phyloP scores from a whole-genome alignment of 257 asterid genomes.

The Solanum chmielewskii region DNA sequence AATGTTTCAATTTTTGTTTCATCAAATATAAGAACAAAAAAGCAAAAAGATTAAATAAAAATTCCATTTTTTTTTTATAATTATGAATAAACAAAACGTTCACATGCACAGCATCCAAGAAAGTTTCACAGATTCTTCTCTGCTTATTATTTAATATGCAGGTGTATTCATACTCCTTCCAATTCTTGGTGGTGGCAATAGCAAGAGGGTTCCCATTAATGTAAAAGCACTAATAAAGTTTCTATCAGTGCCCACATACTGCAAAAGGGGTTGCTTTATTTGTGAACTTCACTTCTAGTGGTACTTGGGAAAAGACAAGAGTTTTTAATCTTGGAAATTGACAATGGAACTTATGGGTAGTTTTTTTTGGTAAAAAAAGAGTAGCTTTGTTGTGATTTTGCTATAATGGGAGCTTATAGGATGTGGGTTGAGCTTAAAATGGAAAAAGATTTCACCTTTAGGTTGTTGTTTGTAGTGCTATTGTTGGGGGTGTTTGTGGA shows the following conservation, averaged over 20 bases:
- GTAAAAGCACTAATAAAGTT: slow-evolving; percentile 20
- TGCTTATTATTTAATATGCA: not conserved
- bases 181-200: not conserved
- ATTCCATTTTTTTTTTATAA: not conserved
- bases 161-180: not conserved
- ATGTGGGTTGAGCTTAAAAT: slow-evolving; percentile 11
- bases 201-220: not conserved
- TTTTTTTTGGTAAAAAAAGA: not conserved
- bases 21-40: not conserved
- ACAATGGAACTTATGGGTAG: not conserved
- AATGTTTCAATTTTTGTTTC: not conserved
- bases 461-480: slow-evolving; percentile 15
- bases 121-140: slow-evolving; percentile 26
- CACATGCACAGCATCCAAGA: slow-evolving; percentile 50
- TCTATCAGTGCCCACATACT: not conserved
- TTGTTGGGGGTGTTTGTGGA: slow-evolving; percentile 38
- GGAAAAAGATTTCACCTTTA: slow-evolving; percentile 34
- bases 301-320: slow-evolving; percentile 17
- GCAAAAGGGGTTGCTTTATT: slow-evolving; percentile 3
- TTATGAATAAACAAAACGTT: slow-evolving; percentile 30
- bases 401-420: slow-evolving; percentile 3
- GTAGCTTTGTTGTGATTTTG: not conserved
- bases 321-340: not conserved
- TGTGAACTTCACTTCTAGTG: not conserved
- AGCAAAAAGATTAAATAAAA: not conserved